Evolutionary conservation across 805 yeast genomes (phyloP), one percentile per base, ranked within the genome.

Genomic region (Ascoidea tarda): DNA sequence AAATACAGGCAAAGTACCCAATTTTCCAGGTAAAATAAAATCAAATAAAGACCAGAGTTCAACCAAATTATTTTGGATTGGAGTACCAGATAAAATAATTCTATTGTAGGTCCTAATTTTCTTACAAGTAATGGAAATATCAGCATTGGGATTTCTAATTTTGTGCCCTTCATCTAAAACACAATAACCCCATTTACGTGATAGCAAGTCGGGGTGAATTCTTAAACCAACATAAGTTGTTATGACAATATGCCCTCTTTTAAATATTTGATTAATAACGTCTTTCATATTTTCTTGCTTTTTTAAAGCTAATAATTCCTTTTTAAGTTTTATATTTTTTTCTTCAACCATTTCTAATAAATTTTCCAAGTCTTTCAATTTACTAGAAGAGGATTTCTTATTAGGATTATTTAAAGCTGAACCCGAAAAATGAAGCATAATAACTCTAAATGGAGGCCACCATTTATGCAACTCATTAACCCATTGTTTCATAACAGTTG

Each of bases 161-260:
- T 91, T 93, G 66, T 93, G 99, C 1, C 99, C 99, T 64, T 93
- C 99, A 66, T 91, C 99, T 8, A 91, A 67, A 0, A 91, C 87
- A 16, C 83, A 91, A 62, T 90, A 91, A 0, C 90, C 89, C 98
- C 98, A 93, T 49, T 77, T 70, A 8, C 76, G 71, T 0, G 85
- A 79, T n/a, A 87, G 65, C 5, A 87, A 65, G 42, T 77, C 77
- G 4, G 85, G 71, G 63, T 87, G 87, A 6, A 84, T 75, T 54
- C 84, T 70, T 50, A 93, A 67, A 0, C 96, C 96, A 5, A 87
- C 95, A 64, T 93, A 93, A 0, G 98, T 90, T 0, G 99, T 93
- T 6, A 93, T 79, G 5, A 93, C 63, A 1, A 93, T 86, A 64
- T 88, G 95, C 0, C 98, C 98, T 32, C 76, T 72, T 1, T 68